Base-by-base conservation (phyloP, 345 rosid species). In the Citrus reticulata region DNA sequence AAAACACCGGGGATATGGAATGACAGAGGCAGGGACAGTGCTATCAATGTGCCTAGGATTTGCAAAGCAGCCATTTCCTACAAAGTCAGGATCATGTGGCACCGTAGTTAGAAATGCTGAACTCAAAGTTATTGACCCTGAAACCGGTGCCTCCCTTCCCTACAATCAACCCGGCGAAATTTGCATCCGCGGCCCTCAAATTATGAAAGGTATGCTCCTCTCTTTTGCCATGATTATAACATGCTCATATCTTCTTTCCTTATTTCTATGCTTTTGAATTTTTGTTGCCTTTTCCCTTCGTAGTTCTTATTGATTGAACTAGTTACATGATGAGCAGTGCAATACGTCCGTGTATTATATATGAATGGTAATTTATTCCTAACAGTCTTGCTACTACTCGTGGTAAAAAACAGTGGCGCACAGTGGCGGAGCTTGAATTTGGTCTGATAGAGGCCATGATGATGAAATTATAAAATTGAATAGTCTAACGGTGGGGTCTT, bases 11-110 rank as follows among this genome's bases (percentile, higher is more conserved):
- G 99, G 99, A 4, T 93, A 95, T 78, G 98, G 99, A 20, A 95
- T 95, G 99, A 95, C 98, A 17, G 98, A 95, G 79, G 99, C 99
- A 0, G 99, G 98, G 27, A 94, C 99, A 4, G 99, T 95, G 59
- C 78, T 95, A 65, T 86, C 99, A 24, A 95, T 95, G 98, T 87
- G 97, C 83, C 81, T 90, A 57, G 96, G 81, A 24, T 95, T 93
- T 62, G 98, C 99, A 5, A 95, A 89, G 87, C 90, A 95, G n/a
- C 92, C 99, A 0, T 86, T 87, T n/a, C 90, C 89, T 8, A 88
- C 93, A 46, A 95, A 95, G 82, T 90, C 97, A 4, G 99, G 99
- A 0, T 90, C 99, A 10, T 95, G 98, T 72, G 99, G 99, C 3
- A 93, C 98, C 0, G 99, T 93, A 20, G 96, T 95, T 27, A 79